Percentiles rank a stretch among this genome's conserved stretches.
Evolutionary conservation across 352 stramenopile species (phyloP).

Genomic region (Stephanocyclus meneghinianus): DNA sequence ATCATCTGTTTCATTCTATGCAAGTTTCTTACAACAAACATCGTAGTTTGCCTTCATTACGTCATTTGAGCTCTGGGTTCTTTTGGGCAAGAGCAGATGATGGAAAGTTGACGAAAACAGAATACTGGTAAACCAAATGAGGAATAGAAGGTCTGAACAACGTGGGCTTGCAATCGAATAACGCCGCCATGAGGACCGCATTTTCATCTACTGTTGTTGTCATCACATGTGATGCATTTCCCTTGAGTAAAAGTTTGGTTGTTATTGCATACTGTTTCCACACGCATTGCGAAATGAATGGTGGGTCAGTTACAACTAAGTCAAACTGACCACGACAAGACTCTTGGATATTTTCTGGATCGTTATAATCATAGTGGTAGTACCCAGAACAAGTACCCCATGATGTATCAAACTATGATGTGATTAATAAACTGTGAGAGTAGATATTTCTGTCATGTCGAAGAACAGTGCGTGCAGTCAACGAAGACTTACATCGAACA

Average conservation of each 20-base stretch:
- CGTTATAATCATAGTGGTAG: constrained; percentile 89
- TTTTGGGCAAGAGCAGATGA: constrained; percentile 18
- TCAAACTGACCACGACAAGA: constrained; percentile 85
- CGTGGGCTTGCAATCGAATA: constrained; percentile 84
- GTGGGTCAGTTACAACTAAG: constrained; percentile 91
- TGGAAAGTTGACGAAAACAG: constrained; percentile 88
- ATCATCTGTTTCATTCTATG: not conserved
- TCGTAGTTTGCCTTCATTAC: not conserved
- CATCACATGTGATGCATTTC: constrained; percentile 81
- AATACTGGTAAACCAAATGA: constrained; percentile 94
- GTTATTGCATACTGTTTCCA: constrained; percentile 88
- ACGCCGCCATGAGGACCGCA: constrained; percentile 83
- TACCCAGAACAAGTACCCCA: constrained; percentile 84
- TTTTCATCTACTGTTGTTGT: constrained; percentile 92
- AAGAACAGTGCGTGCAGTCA: not conserved
- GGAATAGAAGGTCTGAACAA: constrained; percentile 89
- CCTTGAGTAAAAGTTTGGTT: constrained; percentile 78
- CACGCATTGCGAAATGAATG: constrained; percentile 92
- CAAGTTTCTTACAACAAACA: not conserved
- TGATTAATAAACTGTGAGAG: not conserved
- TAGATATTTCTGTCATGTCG: constrained; percentile 4
- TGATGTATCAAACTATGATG: constrained; percentile 85
- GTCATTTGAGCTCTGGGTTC: constrained; percentile 32
- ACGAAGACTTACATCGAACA: constrained; percentile 87
- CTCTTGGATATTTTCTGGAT: constrained; percentile 80